These are phyloP conservation scores for Mycena crocata DNA, from an alignment of 768 basidiomycete genomes.

Conservation along the genomic window DNA sequence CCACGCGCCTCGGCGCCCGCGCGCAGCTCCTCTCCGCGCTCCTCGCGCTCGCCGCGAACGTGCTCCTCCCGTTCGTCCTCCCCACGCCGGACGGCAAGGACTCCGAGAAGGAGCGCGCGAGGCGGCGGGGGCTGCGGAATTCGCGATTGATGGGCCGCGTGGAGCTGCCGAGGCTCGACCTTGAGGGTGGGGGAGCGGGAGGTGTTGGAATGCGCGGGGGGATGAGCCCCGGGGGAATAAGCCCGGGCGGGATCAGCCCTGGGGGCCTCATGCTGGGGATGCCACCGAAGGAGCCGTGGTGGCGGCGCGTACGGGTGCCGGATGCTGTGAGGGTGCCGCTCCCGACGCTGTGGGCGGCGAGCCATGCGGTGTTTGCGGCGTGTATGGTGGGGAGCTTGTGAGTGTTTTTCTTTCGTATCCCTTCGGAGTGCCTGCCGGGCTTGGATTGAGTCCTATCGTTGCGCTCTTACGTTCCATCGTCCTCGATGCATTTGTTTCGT, in stretches of 20 bases:
- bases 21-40: conserved; percentile 85
- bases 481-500: not conserved
- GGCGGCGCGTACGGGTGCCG: conserved; percentile 52
- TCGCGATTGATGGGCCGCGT: conserved; percentile 22
- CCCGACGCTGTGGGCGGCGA: conserved; percentile 80
- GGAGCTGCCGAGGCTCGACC: not conserved
- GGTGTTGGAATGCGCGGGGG: conserved; percentile 32
- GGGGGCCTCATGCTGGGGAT: not conserved
- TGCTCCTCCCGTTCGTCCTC: conserved; percentile 80
- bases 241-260: not conserved
- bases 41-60: conserved; percentile 73
- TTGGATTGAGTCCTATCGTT: not conserved
- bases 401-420: conserved; percentile 45
- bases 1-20: conserved; percentile 82
- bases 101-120: too few species aligned
- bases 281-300: conserved; percentile 35
- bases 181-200: conserved; percentile 28
- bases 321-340: conserved; percentile 68
- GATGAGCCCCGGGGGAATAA: not conserved
- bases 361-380: conserved; percentile 76
- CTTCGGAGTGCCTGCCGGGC: not conserved
- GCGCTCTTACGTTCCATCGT: not conserved
- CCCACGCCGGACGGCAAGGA: conserved; percentile 40
- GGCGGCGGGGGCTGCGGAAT: conserved; percentile 12
- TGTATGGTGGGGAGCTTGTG: conserved; percentile 91